Evolutionary conservation across 2,329 filamentous ascomycete genomes (phyloP), one percentile per base, ranked within the genome.

Genomic region (Ophiocordyceps polyrhachis-furcata): DNA sequence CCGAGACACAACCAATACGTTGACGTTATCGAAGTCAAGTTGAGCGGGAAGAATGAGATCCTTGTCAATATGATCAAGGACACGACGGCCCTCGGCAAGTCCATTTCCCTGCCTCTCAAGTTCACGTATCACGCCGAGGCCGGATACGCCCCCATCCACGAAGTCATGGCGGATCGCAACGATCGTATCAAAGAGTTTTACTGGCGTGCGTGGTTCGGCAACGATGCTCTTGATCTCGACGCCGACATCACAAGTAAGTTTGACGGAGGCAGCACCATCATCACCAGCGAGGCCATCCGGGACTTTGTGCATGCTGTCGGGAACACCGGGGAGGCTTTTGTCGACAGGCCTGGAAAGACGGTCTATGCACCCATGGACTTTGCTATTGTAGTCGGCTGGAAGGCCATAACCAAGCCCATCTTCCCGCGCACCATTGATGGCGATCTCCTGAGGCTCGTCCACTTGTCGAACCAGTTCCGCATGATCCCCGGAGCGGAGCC

Each of bases 161-260:
- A 98, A 63, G 83, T 96, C 50, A 98, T 98, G 91, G 76, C 87
- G 32, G 82, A 77, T 45, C 86, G 91, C 58, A 98, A 98, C 60
- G 89, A 98, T 59, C 83, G 86, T 51, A 96, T 98, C 71, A 98
- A 98, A 71, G 85, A 94, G 63, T 98, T 98, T 62, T 98, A 98
- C 73, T 98, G 93, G 79, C 80, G 81, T 53, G 81, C 93, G 52
- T 98, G 91, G 91, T 98, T 98, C 55, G 91, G 87, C 40, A 74
- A 88, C 48, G 88, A 94, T 56, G 65, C 73, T 40, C 73, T 93
- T 43, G 81, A 93, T 45, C 83, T 95, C 45, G 81, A 95, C 55
- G 81, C 83, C 15, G 72, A 84, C 32, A 83, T 94, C 44, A 88
- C 85, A 6, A 82, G 84, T 58, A 80, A 79, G 53, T 98, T 98